Base-by-base conservation (phyloP, 192 early-diverging fungal species). In the Linnemannia hyalina region DNA sequence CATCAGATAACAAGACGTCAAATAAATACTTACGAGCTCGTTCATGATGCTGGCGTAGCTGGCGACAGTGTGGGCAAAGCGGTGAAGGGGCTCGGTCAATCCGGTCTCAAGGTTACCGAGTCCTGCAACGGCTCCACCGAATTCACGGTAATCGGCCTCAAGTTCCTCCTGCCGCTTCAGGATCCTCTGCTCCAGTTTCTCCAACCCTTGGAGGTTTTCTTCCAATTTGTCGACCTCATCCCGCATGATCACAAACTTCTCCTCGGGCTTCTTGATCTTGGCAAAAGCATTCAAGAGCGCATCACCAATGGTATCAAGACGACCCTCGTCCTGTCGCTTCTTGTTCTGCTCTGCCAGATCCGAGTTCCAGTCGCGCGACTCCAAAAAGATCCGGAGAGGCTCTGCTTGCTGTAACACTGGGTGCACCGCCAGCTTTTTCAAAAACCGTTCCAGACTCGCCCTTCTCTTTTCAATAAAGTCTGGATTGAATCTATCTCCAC, bases 381-480 rank as follows among this genome's bases (percentile, higher is more conserved):
- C 96, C 83, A 99, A 85, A 86, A 99, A 99, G 65, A 95, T 90
- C 20, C 93, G 90, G 44, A 97, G 85, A 52, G 91, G 89, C 70
- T 93, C 88, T 78, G 95, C 95, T 55, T 82, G 80, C 54, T 96
- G 95, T 75, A 98, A 89, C 20, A 91, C 82, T 52, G 97, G 98
- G 87, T 98, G 98, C 38, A 94, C 89, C 42, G 93, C 89, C 65
- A 98, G 88, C 54, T 98, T 93, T 74, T 95, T 85, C 70, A 99
- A 84, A 82, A 97, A 98, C 82, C 95, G 92, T 85, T 98, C 96
- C 69, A 99, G 89, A 75, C 94, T 93, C 70, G 89, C 76, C 57
- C 93, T 89, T 41, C 98, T 90, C 89, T 94, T 95, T 76, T 95
- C 93, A 23, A 98, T 93, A 93, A 99, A 99, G 49, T 99, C 97